Base-by-base conservation (phyloP, 176 grass and related monocot genomes). In the Urochloa ruziziensis region DNA sequence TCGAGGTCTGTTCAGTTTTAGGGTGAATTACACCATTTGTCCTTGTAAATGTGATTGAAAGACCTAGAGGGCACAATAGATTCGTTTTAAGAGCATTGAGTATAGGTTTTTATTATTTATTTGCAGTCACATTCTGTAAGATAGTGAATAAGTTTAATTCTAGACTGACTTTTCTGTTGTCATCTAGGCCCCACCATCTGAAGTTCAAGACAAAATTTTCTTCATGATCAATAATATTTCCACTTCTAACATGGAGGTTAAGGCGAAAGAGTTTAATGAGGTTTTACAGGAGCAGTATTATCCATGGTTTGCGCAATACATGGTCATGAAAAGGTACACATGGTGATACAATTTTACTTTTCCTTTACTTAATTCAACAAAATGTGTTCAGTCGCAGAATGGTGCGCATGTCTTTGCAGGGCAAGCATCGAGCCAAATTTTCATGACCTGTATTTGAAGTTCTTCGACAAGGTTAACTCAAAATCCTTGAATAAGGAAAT, bases 191-290 rank as follows among this genome's bases (percentile, higher is more conserved):
- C 96, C 96, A 68, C 88, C 93, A 12, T 84, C 96, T 36, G 96
- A 98, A 91, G 85, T 95, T 74, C 96, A 98, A 71, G 96, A 95
- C 84, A 98, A 93, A 77, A 95, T 98, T 70, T 88, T 98, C 51
- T 98, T 98, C 76, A 90, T 98, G 90, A 94, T 98, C 56, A 98
- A 98, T 72, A 98, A 98, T 57, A 98, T 95, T 82, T 98, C 96
- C 47, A 93, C 49, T 72, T 86, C 89, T 43, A 98, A 98, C 73
- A 90, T 91, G 88, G 96, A 98, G 65, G 78, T 80, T 19, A 98
- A 98, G 80, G 89, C 96, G 81, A 95, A 90, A 80, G 93, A 98
- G 78, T 95, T 98, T 85, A 91, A 78, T 77, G 96, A 95, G 74
- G 84, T 95, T 62, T 67, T 93, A 34, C 90, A 84, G 60, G 93